These are phyloP conservation scores for Neoarthrinium moseri DNA, from an alignment of 2,329 filamentous ascomycete genomes.

Conservation along the genomic window DNA sequence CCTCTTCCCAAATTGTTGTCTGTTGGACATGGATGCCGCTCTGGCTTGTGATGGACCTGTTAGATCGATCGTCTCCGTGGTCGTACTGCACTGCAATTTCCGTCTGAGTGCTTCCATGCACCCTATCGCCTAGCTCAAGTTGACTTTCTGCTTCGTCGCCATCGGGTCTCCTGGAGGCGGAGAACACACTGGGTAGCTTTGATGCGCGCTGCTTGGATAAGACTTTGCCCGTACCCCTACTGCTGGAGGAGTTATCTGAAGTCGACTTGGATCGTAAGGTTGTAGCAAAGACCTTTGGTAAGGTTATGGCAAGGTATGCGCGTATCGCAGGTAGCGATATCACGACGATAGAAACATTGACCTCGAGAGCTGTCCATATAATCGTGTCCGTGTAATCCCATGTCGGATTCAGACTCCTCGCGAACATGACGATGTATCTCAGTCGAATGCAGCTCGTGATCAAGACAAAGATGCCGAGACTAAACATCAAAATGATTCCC, in stretches of 20 bases:
- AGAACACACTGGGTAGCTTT: conserved; percentile 2
- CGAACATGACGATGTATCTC: conserved; percentile 31
- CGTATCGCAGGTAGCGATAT: conserved; percentile 39
- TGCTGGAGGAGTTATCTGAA: not conserved
- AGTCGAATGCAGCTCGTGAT: conserved; percentile 35
- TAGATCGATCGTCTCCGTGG: not conserved
- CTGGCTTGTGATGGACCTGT: not conserved
- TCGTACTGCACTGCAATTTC: conserved; percentile 3
- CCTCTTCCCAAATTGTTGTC: not conserved
- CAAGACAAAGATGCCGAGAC: conserved; percentile 34
- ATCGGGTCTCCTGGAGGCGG: not conserved
- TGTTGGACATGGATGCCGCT: not conserved
- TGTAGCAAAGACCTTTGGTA: conserved; percentile 1
- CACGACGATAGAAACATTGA: conserved; percentile 39
- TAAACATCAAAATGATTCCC: conserved; percentile 34
- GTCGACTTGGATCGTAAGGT: not conserved
- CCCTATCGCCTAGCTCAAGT: conserved; percentile 4
- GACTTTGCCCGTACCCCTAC: not conserved
- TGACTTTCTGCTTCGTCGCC: conserved; percentile 6
- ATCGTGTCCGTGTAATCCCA: conserved; percentile 30
- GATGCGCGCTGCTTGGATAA: not conserved
- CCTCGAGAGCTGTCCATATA: conserved; percentile 43
- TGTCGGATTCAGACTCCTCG: conserved; percentile 29
- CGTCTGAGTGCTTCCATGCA: not conserved
- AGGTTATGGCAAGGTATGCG: conserved; percentile 18